phyloP scores from a whole-genome alignment of 2,329 filamentous ascomycete species.

The Cadophora sp. region DNA sequence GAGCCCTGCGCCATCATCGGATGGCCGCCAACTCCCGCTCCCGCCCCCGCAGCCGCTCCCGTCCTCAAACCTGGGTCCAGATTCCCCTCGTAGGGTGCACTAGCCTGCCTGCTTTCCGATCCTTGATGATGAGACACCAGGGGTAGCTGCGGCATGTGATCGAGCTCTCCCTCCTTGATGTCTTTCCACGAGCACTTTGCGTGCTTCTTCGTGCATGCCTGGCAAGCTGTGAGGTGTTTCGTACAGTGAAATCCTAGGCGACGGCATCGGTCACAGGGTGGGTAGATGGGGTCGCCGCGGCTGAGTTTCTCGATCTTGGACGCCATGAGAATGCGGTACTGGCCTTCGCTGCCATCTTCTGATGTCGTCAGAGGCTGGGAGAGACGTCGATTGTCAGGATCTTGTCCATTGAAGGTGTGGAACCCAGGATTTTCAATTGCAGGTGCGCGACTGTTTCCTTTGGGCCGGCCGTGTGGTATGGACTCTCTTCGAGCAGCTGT shows the following conservation, averaged over 20 bases:
- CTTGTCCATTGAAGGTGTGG: slow-evolving; percentile 30
- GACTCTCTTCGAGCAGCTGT: slow-evolving; percentile 39
- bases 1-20: slow-evolving; percentile 1
- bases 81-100: background rate
- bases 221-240: slow-evolving; percentile 86
- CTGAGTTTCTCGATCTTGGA: slow-evolving; percentile 76
- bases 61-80: background rate
- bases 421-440: slow-evolving; percentile 21
- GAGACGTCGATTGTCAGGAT: slow-evolving; percentile 38
- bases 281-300: slow-evolving; percentile 77
- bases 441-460: slow-evolving; percentile 24
- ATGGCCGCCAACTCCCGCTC: background rate
- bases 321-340: slow-evolving; percentile 69
- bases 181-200: slow-evolving; percentile 87
- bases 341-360: slow-evolving; percentile 39
- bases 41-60: background rate
- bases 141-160: slow-evolving; percentile 18
- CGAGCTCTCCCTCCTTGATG: slow-evolving; percentile 73
- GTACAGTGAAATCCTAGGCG: slow-evolving; percentile 81
- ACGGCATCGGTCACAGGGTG: slow-evolving; percentile 84
- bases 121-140: background rate
- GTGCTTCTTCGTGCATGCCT: slow-evolving; percentile 89
- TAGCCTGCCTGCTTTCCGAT: background rate
- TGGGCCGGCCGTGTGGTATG: slow-evolving; percentile 32
- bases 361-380: slow-evolving; percentile 34